Percentiles rank a stretch among this genome's conserved stretches.
These are phyloP conservation scores for Streptanthus diversifolius DNA, from an alignment of 345 rosid genomes.

Conservation along the genomic window DNA sequence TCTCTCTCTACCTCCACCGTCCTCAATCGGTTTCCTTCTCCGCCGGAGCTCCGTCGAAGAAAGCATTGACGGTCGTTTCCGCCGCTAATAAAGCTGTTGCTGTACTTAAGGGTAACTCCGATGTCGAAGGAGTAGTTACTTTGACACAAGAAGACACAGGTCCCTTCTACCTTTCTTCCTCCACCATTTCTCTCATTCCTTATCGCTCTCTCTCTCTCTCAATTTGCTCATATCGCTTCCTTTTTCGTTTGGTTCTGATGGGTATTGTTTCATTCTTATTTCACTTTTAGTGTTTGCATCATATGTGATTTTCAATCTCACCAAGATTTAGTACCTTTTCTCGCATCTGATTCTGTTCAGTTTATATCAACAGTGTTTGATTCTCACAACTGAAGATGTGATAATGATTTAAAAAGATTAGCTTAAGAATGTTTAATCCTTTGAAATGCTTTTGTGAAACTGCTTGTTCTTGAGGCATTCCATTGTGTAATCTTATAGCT, in stretches of 20 bases:
- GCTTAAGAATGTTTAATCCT: neutral
- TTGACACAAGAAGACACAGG: slow-evolving; percentile 76
- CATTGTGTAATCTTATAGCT: neutral
- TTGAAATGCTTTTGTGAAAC: neutral
- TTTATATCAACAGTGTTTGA: too few species aligned
- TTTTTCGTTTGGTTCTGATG: neutral
- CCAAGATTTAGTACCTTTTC: too few species aligned
- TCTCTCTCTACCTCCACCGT: slow-evolving; percentile 49
- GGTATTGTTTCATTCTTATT: neutral
- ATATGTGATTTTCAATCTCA: neutral
- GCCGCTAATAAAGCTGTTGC: slow-evolving; percentile 83
- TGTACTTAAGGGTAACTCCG: slow-evolving; percentile 76
- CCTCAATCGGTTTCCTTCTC: slow-evolving; percentile 37
- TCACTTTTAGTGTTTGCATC: neutral
- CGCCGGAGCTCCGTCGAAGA: slow-evolving; percentile 39
- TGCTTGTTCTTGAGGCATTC: neutral
- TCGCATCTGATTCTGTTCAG: neutral
- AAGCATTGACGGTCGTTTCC: slow-evolving; percentile 52
- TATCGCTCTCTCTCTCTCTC: neutral
- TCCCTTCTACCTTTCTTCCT: neutral
- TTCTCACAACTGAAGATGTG: too few species aligned
- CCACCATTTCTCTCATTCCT: neutral
- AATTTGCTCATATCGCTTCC: slow-evolving; percentile 1
- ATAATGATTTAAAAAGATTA: neutral
- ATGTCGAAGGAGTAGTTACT: slow-evolving; percentile 82